phyloP scores from a whole-genome alignment of 2,329 filamentous ascomycete genomes.

The Dactylellina haptotyla region DNA sequence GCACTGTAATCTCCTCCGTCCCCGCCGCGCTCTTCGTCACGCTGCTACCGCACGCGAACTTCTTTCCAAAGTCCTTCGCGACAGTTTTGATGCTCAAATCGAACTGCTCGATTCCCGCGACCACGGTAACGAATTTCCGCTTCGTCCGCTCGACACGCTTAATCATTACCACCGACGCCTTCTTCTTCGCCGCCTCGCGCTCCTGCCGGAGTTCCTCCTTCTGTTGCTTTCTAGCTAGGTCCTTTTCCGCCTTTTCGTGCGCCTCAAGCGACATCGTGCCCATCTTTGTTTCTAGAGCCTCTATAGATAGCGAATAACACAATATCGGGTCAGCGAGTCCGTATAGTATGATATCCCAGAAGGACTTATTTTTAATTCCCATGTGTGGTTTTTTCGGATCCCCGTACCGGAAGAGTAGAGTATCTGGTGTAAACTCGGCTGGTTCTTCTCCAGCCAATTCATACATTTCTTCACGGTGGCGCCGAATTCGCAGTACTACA shows the following conservation, averaged over 20 bases:
- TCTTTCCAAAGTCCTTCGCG: constrained; percentile 96
- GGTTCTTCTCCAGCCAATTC: constrained; percentile 85
- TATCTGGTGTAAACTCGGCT: constrained; percentile 77
- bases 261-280: constrained; percentile 79
- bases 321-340: no score
- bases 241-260: constrained; percentile 71
- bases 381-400: not conserved
- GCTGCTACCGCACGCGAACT: constrained; percentile 92
- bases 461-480: constrained; percentile 96
- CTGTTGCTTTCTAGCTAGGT: constrained; percentile 91
- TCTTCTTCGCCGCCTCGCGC: constrained; percentile 84
- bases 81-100: constrained; percentile 94
- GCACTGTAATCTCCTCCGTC: constrained; percentile 91
- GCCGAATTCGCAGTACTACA: constrained; percentile 97
- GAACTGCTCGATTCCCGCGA: constrained; percentile 90
- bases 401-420: constrained; percentile 87
- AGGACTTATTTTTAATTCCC: no score
- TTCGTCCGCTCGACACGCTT: constrained; percentile 99
- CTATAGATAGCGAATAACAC: constrained; percentile 62
- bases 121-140: constrained; percentile 92
- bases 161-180: constrained; percentile 83
- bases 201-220: constrained; percentile 97
- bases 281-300: constrained; percentile 84
- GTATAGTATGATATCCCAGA: no score
- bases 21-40: constrained; percentile 89